Base-by-base conservation (phyloP, 495 filamentous ascomycete genomes). In the Penicillium coffeae region DNA sequence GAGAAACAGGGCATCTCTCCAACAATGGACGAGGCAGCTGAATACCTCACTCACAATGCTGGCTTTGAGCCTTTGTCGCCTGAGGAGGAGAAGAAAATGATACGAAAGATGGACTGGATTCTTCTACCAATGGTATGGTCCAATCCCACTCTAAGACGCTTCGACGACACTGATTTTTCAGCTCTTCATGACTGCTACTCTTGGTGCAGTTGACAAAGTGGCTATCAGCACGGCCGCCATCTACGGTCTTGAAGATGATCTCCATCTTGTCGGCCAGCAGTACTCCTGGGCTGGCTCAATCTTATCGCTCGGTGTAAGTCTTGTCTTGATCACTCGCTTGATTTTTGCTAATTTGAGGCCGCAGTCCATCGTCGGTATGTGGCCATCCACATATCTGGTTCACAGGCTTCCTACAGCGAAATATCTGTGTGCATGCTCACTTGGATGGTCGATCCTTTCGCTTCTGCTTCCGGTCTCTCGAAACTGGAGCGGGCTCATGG, bases 221-320 rank as follows among this genome's bases (percentile, higher is more conserved):
- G 68, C 73, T 0, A 54, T 79, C 5, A 72, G 68, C 16, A 79
- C 77, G 56, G 72, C 71, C 8, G 64, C 62, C 16, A 64, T 74
- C 50, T 75, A 77, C 63, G 72, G 78, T 7, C 43, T 75, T 19
- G 45, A 58, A 9, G 59, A 64, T 9, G 60, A 73, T 35, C 55
- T 68, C 25, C 51, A 71, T 16, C 61, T 78, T 3, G 56, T 64
- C 12, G 69, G 69, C 16, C 59, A 68, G 51, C 62, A 79, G 42
- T 79, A 77, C 47, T 70, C 68, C 25, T 77, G 76, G 74, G 61
- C 76, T 16, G 65, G 67, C 3, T 65, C 65, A 8, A 70, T 76
- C 38, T 59, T 77, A 22, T 77, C 69, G 32, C 51, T 76, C 20
- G 65, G 66, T 10, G 25, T 73, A 75, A 25, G 55, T 79, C 32